Base-by-base conservation (phyloP, 2,329 filamentous ascomycete species). In the Gaeumannomyces sp. region DNA sequence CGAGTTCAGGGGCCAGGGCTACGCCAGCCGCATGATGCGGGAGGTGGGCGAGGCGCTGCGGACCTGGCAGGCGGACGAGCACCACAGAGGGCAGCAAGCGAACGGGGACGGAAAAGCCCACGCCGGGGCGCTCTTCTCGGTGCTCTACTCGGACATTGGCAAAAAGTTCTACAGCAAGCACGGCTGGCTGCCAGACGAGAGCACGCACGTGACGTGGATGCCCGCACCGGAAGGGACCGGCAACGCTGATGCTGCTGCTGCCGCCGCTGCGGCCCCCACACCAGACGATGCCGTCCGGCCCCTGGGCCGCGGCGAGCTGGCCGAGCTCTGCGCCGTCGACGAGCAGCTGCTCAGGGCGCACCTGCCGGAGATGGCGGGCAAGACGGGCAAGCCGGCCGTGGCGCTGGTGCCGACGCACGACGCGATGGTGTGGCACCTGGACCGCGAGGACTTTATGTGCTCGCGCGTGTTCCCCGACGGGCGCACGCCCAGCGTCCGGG, bases 101-200 rank as follows among this genome's bases (percentile, higher is more conserved):
- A 53, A 56, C 13, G 16, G 65, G 13, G 35, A 67, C 62, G 69
- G 68, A 19, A 64, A 64, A 1, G 67, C 67, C 53, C 69, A 76
- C 58, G 70, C 68, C 62, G 71, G 68, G 53, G 72, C 29, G 61
- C 76, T 85, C 19, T 95, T 94, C 75, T 93, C 91, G 0, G 84
- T 96, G 10, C 81, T 97, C 11, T 97, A 88, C 76, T 96, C 92
- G 11, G 92, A 96, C 71, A 93, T 96, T 68, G 92, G 93, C 27
- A 90, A 92, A 79, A 79, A 80, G 56, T 97, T 93, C 76, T 97
- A 97, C 77, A 85, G 89, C 4, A 81, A 80, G 38, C 82, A 86
- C 68, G 92, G 92, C 60, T 97, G 93, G 93, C 82, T 86, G 61
- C 82, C 87, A 0, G 93, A 89, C 70, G 81, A 84, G 27, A 94